Evolutionary conservation across 306 rosid genomes (phyloP), one percentile per base, ranked within the genome.

Genomic region (Cicer bijugum): DNA sequence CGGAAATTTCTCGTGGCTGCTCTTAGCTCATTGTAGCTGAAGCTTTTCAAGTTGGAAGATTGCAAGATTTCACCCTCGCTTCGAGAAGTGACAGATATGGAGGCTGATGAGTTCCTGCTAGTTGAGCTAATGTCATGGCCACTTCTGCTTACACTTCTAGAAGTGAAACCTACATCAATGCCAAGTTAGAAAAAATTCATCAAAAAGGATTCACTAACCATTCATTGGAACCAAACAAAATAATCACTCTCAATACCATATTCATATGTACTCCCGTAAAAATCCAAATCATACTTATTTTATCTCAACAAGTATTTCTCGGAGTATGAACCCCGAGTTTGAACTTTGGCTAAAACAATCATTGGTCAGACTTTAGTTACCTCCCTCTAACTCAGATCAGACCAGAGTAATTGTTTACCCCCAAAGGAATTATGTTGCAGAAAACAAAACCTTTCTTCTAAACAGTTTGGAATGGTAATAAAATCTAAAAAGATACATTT

Each of bases 1-100:
- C 97, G 97, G 75, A 95, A 95, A 76, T 95, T 95, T 71, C 87
- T 88, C 4, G 99, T 95, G 62, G 97, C 91, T 6, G 82, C 84
- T 80, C 57, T 90, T 42, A 95, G 85, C 45, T 91, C 97, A 28
- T 38, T 78, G 80, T 88, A 87, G 88, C 55, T 83, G 78, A 91
- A 87, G 71, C 77, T 81, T 75, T 82, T 95, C 90, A 91, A 57
- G 70, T 85, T 91, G 76, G 96, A 80, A 42, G 93, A 84, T 17
- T 87, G 86, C 62, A 91, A 79, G 71, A 95, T 90, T 78, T 95
- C 96, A 23, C 84, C 97, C 88, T 91, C 95, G 50, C 89, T 91
- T 65, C 96, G 84, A 60, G 93, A 88, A 69, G 95, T 88, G 42
- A 76, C 37, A 0, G 97, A 85, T 59, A 80, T 64, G 20, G 96